Conservation (phyloP, 139 green algal species). For the Gonium pectorale region DNA sequence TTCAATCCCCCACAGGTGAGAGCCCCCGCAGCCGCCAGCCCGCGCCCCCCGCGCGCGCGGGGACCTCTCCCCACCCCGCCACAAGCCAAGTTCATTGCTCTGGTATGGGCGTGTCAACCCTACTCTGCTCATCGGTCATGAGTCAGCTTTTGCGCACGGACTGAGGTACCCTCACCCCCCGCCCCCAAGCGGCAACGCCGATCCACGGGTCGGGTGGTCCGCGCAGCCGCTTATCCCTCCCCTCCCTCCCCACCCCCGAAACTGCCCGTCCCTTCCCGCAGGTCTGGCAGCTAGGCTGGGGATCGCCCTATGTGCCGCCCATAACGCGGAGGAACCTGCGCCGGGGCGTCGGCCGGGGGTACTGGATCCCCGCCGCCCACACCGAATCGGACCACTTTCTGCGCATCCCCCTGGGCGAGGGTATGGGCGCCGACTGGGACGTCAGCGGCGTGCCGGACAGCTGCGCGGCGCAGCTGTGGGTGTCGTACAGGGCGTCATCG, state of each 20-base stretch:
- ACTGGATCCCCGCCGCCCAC: not conserved
- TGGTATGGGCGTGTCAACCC: no score
- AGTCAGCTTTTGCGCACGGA: no score
- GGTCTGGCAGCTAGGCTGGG: slow-evolving; percentile 39
- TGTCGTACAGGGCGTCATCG: slow-evolving; percentile 14
- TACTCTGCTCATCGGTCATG: no score
- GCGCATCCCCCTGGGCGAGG: not conserved
- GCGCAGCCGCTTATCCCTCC: not conserved
- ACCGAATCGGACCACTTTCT: not conserved
- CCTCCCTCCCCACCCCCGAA: not conserved
- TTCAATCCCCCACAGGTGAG: slow-evolving; percentile 28
- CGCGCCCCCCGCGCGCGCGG: no score
- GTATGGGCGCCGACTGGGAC: not conserved
- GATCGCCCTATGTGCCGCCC: slow-evolving; percentile 19
- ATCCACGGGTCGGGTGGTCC: not conserved
- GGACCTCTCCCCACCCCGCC: not conserved
- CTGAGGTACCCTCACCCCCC: no score
- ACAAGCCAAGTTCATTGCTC: no score
- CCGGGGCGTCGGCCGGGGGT: not conserved
- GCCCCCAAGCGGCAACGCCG: not conserved
- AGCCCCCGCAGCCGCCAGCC: no score
- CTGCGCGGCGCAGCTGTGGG: slow-evolving; percentile 19
- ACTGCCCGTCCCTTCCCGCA: no score
- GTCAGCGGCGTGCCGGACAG: slow-evolving; percentile 8
- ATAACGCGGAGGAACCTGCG: not conserved